These are phyloP conservation scores for Hypomontagnella submonticulosa DNA, from an alignment of 495 filamentous ascomycete genomes.

Conservation along the genomic window DNA sequence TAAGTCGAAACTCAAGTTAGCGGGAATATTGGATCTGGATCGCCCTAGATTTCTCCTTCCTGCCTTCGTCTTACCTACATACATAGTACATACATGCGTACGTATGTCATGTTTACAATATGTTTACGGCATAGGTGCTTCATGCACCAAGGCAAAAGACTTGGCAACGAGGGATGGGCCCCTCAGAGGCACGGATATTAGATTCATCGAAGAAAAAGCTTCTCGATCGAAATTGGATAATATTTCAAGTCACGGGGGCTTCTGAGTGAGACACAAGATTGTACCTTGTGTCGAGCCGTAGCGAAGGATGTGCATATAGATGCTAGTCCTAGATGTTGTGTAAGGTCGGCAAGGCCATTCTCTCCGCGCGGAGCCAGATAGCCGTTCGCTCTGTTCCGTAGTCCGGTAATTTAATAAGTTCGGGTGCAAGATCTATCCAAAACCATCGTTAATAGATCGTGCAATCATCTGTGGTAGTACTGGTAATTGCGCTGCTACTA, in stretches of 20 bases:
- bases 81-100: constrained; percentile 9
- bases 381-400: constrained; percentile 21
- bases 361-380: constrained; percentile 21
- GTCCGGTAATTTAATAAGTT: constrained; percentile 15
- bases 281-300: constrained; percentile 18
- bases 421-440: background rate
- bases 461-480: constrained; percentile 2
- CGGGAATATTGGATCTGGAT: constrained; percentile 31
- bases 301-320: constrained; percentile 17
- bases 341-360: constrained; percentile 36
- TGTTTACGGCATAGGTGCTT: constrained; percentile 30
- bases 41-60: constrained; percentile 11
- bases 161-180: constrained; percentile 20
- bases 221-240: constrained; percentile 13
- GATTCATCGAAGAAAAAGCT: constrained; percentile 2
- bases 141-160: constrained; percentile 17
- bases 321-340: constrained; percentile 32
- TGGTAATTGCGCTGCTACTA: background rate
- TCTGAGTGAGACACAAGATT: constrained; percentile 31
- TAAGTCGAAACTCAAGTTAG: constrained; percentile 20
- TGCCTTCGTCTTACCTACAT: background rate
- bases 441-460: constrained; percentile 8
- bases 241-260: constrained; percentile 39
- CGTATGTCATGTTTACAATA: constrained; percentile 34
- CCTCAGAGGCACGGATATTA: constrained; percentile 2